A percentile compares a stretch with the other conserved stretches of the same genome.
These are phyloP conservation scores for Penicillium frequentans DNA, from an alignment of 2,329 filamentous ascomycete species.

Conservation along the genomic window DNA sequence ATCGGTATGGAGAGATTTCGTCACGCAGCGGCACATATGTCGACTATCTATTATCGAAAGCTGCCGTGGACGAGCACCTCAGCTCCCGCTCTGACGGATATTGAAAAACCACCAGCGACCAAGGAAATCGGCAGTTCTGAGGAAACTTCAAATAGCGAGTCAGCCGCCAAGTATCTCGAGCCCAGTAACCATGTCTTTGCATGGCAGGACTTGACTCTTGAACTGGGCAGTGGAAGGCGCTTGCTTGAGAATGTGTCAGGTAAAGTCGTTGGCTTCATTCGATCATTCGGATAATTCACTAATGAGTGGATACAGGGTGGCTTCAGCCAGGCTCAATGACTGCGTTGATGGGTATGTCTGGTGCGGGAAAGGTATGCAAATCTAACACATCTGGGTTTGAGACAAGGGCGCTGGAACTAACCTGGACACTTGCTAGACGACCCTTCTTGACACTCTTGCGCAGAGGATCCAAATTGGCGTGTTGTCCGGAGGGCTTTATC, in stretches of 20 bases:
- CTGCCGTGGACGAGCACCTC: background rate
- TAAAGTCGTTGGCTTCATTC: background rate
- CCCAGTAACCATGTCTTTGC: too few relatives aligned
- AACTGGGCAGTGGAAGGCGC: background rate
- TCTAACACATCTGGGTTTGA: background rate
- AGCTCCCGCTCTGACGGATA: background rate
- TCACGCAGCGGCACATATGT: background rate
- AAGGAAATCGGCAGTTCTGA: background rate
- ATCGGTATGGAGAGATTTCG: background rate
- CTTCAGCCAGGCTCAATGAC: background rate
- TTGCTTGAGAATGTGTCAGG: too few relatives aligned
- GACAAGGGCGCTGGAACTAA: background rate
- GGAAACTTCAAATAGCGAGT: background rate
- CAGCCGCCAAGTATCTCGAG: too few relatives aligned
- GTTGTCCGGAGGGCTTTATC: background rate
- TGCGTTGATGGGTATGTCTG: constrained; percentile 2
- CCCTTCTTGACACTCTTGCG: constrained; percentile 7
- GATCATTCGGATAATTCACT: background rate
- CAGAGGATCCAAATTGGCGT: background rate
- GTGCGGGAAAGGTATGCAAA: background rate
- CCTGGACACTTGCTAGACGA: background rate
- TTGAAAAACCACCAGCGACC: background rate
- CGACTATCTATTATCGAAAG: background rate
- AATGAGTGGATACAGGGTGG: background rate
- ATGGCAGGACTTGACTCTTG: background rate